These are phyloP conservation scores for Butyriboletus loyo DNA, from an alignment of 768 basidiomycete species.

Conservation along the genomic window DNA sequence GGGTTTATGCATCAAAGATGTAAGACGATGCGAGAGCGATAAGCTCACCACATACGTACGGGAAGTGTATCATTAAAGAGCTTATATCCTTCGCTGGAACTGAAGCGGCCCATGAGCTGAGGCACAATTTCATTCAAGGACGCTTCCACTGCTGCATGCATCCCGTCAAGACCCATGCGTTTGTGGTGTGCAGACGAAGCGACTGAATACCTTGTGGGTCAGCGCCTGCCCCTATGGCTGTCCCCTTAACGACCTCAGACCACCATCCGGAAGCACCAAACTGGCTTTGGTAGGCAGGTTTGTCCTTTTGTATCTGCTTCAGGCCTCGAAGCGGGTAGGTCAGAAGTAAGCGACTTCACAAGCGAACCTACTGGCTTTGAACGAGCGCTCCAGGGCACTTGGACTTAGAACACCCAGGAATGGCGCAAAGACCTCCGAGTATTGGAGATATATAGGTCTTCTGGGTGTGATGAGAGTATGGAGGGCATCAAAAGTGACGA, in stretches of 20 bases:
- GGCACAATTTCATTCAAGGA: constrained; percentile 57
- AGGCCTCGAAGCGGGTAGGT: constrained; percentile 35
- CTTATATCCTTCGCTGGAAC: constrained; percentile 66
- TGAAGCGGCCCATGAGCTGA: constrained; percentile 62
- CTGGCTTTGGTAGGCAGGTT: constrained; percentile 49
- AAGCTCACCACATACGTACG: constrained; percentile 36
- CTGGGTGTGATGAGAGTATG: constrained; percentile 74
- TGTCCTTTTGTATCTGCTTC: constrained; percentile 51
- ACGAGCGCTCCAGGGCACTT: constrained; percentile 50
- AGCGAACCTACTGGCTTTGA: constrained; percentile 47
- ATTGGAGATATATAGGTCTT: constrained; percentile 61
- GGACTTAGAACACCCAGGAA: constrained; percentile 62
- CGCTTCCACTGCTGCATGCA: constrained; percentile 47
- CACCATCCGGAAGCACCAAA: constrained; percentile 64
- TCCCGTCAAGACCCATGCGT: constrained; percentile 17
- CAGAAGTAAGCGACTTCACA: not conserved
- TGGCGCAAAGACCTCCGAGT: constrained; percentile 59
- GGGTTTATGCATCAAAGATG: constrained; percentile 1
- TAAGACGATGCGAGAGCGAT: not conserved
- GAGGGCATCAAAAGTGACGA: constrained; percentile 78
- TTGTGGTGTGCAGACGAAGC: constrained; percentile 15
- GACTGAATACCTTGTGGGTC: constrained; percentile 46
- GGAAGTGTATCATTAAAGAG: constrained; percentile 52
- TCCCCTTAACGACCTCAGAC: constrained; percentile 71
- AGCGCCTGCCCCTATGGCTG: constrained; percentile 74